Evolutionary conservation across 108 stramenopile species (phyloP), one percentile per base, ranked within the genome.

Genomic region (Fragilaria crotonensis): DNA sequence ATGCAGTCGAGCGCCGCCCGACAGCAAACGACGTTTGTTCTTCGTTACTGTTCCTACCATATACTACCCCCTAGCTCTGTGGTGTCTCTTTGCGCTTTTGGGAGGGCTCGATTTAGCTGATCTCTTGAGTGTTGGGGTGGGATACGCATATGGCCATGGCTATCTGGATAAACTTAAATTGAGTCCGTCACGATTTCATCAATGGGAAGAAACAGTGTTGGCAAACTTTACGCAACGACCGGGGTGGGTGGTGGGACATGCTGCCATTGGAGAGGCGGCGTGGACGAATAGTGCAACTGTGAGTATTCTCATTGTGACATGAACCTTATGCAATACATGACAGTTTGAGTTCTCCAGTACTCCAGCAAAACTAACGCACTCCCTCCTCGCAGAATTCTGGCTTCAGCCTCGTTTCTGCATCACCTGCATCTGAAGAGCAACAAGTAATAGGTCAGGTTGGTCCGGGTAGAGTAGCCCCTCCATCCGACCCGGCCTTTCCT

Each of bases 51-150:
- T 93, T 1, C 87, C 84, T 0, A 71, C 72, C 0, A 29, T 66
- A 25, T 93, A 89, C 57, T 93, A 85, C 54, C 87, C 91, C 0
- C 45, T 84, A 33, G 80, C 79, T 3, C 48, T 93, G 32, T 74
- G 80, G 71, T 73, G 59, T 22, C 44, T 93, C 3, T 93, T 93
- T 67, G 70, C 74, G 14, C 56, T 93, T 23, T 70, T 93, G 48
- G 81, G 83, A 11, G 68, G 63, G 52, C 67, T 83, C 50, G 64
- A 64, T 22, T 48, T 87, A n/a, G 48, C 73, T 0, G 75, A 87
- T 60, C 45, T 72, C 21, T 32, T 89, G 46, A 77, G 83, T 27
- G 77, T 89, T 64, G 87, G 81, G 1, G 64, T 89, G 26, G 91
- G 91, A 17, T 85, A 89, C 68, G 72, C 74, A 1, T 81, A 78